These are phyloP conservation scores for Neonectria punicea DNA, from an alignment of 2,329 filamentous ascomycete genomes.

Conservation along the genomic window DNA sequence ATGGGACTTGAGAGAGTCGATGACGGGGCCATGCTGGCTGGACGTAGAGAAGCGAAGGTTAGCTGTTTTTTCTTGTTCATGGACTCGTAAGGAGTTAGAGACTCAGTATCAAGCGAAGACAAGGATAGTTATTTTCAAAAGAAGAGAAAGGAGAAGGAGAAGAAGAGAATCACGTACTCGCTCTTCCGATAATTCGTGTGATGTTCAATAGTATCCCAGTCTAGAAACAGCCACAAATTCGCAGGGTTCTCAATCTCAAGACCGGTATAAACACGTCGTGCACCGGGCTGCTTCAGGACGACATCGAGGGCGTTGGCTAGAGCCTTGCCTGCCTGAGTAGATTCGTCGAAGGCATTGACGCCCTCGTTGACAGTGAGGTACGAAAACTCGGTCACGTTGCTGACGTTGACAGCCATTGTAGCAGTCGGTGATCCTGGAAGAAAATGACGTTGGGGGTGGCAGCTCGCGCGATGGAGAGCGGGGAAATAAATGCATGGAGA, in stretches of 20 bases:
- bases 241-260: constrained; percentile 39
- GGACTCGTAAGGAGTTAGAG: neutral
- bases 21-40: constrained; percentile 25
- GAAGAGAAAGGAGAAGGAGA: neutral
- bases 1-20: constrained; percentile 34
- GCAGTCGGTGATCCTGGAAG: neutral
- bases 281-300: constrained; percentile 37
- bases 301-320: constrained; percentile 31
- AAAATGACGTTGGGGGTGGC: constrained; percentile 8
- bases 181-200: constrained; percentile 32
- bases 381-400: constrained; percentile 39
- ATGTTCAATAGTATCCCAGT: constrained; percentile 38
- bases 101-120: neutral
- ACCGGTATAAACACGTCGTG: constrained; percentile 36
- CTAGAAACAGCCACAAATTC: constrained; percentile 40
- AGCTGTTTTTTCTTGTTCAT: neutral
- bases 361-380: constrained; percentile 34
- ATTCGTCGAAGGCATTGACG: constrained; percentile 26
- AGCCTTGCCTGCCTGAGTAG: constrained; percentile 28
- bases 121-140: neutral
- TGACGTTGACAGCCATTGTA: constrained; percentile 30
- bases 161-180: constrained; percentile 20
- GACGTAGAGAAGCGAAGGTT: neutral
- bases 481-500: neutral
- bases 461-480: neutral